Conservation (phyloP, 257 asterid species). For the Cynanchum wilfordii region DNA sequence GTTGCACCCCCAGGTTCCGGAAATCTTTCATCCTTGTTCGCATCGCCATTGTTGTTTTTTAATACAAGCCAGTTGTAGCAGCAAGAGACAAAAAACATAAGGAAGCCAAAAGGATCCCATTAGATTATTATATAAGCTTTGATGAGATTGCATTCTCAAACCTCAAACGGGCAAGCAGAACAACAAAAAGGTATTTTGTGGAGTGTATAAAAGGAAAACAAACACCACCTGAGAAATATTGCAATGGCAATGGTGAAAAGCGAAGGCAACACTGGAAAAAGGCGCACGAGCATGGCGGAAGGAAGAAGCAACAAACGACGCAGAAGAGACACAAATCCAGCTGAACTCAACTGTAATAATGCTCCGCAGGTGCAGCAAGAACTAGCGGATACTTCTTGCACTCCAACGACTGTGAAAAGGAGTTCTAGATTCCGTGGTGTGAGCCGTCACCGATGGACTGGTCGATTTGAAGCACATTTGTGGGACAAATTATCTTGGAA, state of each 20-base stretch:
- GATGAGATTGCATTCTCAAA: constrained; percentile 1
- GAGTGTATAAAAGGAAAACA: background rate
- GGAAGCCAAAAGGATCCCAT: constrained; percentile 21
- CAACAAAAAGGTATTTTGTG: background rate
- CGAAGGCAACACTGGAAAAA: constrained; percentile 31
- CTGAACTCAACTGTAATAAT: background rate
- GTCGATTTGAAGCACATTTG: constrained; percentile 29
- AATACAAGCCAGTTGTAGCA: constrained; percentile 19
- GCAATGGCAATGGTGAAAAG: constrained; percentile 30
- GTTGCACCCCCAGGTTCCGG: background rate
- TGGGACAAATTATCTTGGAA: constrained; percentile 68
- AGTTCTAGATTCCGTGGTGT: constrained; percentile 72
- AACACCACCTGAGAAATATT: background rate
- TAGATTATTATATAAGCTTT: constrained; percentile 15
- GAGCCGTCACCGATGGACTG: constrained; percentile 58
- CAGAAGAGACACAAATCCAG: constrained; percentile 30
- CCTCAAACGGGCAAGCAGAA: background rate
- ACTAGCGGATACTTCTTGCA: background rate
- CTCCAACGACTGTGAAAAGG: constrained; percentile 42
- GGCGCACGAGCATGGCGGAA: constrained; percentile 20
- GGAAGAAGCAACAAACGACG: constrained; percentile 35
- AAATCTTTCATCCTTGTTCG: constrained; percentile 17
- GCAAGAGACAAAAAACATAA: constrained; percentile 26
- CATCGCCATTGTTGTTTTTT: constrained; percentile 28
- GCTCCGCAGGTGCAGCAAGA: constrained; percentile 9